A percentile compares a stretch with the other conserved stretches of the same genome.
Evolutionary conservation across 2,329 filamentous ascomycete genomes (phyloP).

Genomic region (Chaetomiaceae sp.): DNA sequence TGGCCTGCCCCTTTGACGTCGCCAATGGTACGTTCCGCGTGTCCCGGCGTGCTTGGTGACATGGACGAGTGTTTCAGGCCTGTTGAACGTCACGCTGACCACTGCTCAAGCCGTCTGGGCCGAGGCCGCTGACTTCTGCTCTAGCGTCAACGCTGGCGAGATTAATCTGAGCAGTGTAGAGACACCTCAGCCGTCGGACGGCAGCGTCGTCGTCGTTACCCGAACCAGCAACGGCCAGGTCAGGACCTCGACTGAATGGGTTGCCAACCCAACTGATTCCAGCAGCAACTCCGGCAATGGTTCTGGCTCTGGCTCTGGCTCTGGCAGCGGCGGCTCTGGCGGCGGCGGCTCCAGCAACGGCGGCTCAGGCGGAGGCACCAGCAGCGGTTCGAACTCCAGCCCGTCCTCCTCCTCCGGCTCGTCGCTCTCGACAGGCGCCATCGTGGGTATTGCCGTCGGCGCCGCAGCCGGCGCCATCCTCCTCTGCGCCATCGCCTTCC

Average conservation of each 20-base stretch:
- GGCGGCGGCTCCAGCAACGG: not conserved
- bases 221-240: not conserved
- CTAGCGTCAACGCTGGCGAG: too few species aligned
- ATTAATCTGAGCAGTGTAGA: not conserved
- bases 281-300: not conserved
- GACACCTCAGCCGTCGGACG: not conserved
- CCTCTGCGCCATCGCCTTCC: not conserved
- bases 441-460: slow-evolving; percentile 18
- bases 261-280: not conserved
- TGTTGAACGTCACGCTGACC: too few species aligned
- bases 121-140: too few species aligned
- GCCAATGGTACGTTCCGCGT: too few species aligned
- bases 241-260: not conserved
- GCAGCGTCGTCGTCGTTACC: not conserved
- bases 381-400: not conserved
- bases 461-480: not conserved
- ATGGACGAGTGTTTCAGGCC: too few species aligned
- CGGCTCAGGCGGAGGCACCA: not conserved
- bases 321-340: not conserved
- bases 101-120: too few species aligned
- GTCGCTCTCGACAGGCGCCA: slow-evolving; percentile 10
- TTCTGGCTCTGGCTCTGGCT: not conserved
- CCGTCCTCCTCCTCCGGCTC: not conserved
- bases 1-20: too few species aligned
- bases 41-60: too few species aligned